Base-by-base conservation (phyloP, 2,329 filamentous ascomycete genomes). In the Hirsutella minnesotensis region DNA sequence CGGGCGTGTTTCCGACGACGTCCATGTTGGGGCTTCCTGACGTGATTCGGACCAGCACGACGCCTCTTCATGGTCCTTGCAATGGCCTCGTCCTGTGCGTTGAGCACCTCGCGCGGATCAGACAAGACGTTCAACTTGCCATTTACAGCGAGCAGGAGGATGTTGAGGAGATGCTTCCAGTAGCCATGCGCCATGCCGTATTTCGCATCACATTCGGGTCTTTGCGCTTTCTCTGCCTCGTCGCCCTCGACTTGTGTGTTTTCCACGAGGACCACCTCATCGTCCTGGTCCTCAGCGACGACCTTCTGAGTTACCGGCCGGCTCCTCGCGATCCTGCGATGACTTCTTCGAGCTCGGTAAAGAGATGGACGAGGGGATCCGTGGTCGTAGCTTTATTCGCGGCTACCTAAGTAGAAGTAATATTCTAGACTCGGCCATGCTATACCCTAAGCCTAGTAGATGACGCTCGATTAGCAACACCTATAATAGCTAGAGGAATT, bases 141-240 rank as follows among this genome's bases (percentile, higher is more conserved):
- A 40, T 73, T 68, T 20, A 64, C 69, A 1, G 68, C 66, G 3
- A 80, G 61, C 1, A 65, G 69, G 0, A 79, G 61, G 3, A 79
- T 62, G 49, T 79, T 79, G 3, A 78, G 58, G 3, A 79, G 58
- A 51, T 79, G 75, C 48, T 79, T 79, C 73, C 74, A 80, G 56
- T 79, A 79, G 0, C 76, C 74, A 41, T 79, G 76, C 4, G 76
- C 61, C 3, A 74, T 64, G 0, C 70, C 69, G 31, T 72, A 55
- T 38, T 58, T 56, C 15, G 72, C 63, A 33, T 75, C 66, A 44
- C 64, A 64, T 9, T 53, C 55, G 12, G 53, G 0, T 65, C 60
- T 0, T 47, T 46, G 10, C n/a, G n/a, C n/a, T 27, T 5, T 19
- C 15, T n/a, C n/a, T 9, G 2, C 9, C 15, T 18, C 33, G n/a